Base-by-base conservation (phyloP, 305 asterid genomes). In the Coffea humblotiana region DNA sequence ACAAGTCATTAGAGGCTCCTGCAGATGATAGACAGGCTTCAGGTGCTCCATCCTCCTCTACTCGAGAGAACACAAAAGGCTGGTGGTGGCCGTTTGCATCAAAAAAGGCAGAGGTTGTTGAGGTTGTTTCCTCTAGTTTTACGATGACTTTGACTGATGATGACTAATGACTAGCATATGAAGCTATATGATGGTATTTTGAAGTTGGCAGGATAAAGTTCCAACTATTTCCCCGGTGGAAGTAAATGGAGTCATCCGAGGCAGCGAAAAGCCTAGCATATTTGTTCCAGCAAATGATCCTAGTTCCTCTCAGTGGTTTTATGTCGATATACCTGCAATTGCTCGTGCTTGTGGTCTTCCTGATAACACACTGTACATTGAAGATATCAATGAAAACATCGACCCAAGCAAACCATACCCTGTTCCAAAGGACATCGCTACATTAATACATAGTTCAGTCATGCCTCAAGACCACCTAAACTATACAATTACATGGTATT, bases 391-490 rank as follows among this genome's bases (percentile, higher is more conserved):
- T 52, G 98, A 90, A 40, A 86, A 95, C 75, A 79, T 92, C 54
- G 86, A 90, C 81, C 91, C 91, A 32, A 88, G 98, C 82, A 90
- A 82, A 76, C 99, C 97, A 1, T 95, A 95, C 86, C 99, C 99
- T 3, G 71, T 95, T 69, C 98, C 97, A 16, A 95, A 93, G 90
- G 97, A 95, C 79, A 82, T 81, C 73, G 90, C 85, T 84, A 82
- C 92, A 65, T 87, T 95, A 67, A 88, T 91, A 72, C 91, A 86
- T 69, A 92, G 95, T 78, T 93, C 99, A 63, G 97, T 92, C 27
- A 95, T 95, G 99, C 98, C 98, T 40, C 98, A 90, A 82, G 96
- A 95, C 84, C 99, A 93, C 88, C 91, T 95, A 64, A 92, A 95
- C 89, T 93, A 95, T 82, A 90, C 86, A 68, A 54, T 95, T 72